Percentiles rank a stretch among this genome's conserved stretches.
These are phyloP conservation scores for Ophiocordyceps australis DNA, from an alignment of 2,329 filamentous ascomycete species.

Conservation along the genomic window DNA sequence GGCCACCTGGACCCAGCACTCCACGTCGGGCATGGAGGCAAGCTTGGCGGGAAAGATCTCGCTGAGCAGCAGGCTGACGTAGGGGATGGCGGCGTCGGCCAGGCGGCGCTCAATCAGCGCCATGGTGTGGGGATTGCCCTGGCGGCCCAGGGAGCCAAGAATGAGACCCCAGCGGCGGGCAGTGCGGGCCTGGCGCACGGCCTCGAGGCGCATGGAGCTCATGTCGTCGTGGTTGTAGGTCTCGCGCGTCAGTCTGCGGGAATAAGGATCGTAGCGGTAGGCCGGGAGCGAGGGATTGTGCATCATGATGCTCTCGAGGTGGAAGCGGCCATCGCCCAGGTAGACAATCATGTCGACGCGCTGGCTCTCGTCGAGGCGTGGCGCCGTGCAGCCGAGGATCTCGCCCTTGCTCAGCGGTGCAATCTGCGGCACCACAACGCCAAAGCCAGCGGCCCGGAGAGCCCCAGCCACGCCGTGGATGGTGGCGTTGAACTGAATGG, in stretches of 20 bases:
- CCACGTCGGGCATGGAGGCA: slow-evolving; percentile 82
- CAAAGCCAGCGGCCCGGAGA: slow-evolving; percentile 72
- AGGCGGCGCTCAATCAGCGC: slow-evolving; percentile 67
- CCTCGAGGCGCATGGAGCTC: slow-evolving; percentile 59
- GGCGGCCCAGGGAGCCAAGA: slow-evolving; percentile 75
- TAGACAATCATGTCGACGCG: slow-evolving; percentile 67
- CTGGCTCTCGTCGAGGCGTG: slow-evolving; percentile 39
- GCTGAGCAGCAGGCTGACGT: slow-evolving; percentile 70
- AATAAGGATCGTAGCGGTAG: slow-evolving; percentile 95
- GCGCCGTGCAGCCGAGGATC: slow-evolving; percentile 93
- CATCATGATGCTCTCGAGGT: slow-evolving; percentile 97
- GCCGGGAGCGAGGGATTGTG: slow-evolving; percentile 84
- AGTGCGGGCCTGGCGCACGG: slow-evolving; percentile 55
- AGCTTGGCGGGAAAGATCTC: slow-evolving; percentile 96
- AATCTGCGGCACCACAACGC: slow-evolving; percentile 78
- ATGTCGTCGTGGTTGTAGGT: slow-evolving; percentile 86
- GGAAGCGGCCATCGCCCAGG: slow-evolving; percentile 82
- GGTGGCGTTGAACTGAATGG: slow-evolving; percentile 96
- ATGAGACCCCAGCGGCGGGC: slow-evolving; percentile 92
- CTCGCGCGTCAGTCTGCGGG: slow-evolving; percentile 76
- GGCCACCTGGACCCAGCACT: slow-evolving; percentile 96
- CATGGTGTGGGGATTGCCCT: slow-evolving; percentile 92
- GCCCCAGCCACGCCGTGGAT: slow-evolving; percentile 68
- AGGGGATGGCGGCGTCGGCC: slow-evolving; percentile 52
- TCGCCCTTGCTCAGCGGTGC: slow-evolving; percentile 85